Percentiles rank a stretch among this genome's conserved stretches.
Evolutionary conservation across 768 basidiomycete genomes (phyloP).

Genomic region (Thelephora aurantiotincta): DNA sequence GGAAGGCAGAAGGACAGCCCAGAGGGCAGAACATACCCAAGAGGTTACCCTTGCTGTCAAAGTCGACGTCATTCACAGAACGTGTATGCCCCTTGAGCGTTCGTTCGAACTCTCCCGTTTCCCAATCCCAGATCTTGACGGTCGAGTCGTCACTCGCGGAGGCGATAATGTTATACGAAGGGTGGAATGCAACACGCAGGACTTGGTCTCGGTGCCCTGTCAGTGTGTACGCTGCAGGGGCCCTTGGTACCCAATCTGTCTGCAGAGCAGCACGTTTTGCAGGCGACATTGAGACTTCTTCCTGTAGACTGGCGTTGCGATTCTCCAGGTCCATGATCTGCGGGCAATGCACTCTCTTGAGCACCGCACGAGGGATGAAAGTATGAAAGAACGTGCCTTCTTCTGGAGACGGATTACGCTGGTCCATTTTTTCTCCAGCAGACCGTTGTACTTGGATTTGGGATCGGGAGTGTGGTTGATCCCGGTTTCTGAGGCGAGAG

Average conservation of each 20-base stretch:
- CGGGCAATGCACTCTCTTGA: not conserved
- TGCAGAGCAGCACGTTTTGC: slow-evolving; percentile 45
- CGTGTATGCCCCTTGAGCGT: slow-evolving; percentile 90
- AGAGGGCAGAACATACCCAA: slow-evolving; percentile 37
- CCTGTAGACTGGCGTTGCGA: slow-evolving; percentile 65
- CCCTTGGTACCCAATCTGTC: slow-evolving; percentile 80
- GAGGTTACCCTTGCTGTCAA: slow-evolving; percentile 72
- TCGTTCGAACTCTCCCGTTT: slow-evolving; percentile 84
- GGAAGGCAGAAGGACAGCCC: not conserved
- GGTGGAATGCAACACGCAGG: slow-evolving; percentile 76
- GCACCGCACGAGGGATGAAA: not conserved
- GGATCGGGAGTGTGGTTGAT: slow-evolving; percentile 66
- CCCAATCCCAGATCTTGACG: slow-evolving; percentile 95
- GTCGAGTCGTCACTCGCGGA: slow-evolving; percentile 83
- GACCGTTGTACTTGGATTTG: slow-evolving; percentile 72
- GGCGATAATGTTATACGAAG: slow-evolving; percentile 68
- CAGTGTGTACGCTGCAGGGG: slow-evolving; percentile 68
- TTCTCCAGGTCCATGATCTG: slow-evolving; percentile 95
- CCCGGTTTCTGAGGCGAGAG: slow-evolving; percentile 38
- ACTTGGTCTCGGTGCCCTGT: slow-evolving; percentile 66
- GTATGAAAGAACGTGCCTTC: slow-evolving; percentile 40
- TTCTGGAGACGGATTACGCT: slow-evolving; percentile 91
- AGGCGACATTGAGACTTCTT: slow-evolving; percentile 40
- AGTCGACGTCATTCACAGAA: slow-evolving; percentile 77
- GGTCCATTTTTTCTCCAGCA: slow-evolving; percentile 97